phyloP scores from a whole-genome alignment of 108 stramenopile genomes.

The Pseudonitzschia pungens region DNA sequence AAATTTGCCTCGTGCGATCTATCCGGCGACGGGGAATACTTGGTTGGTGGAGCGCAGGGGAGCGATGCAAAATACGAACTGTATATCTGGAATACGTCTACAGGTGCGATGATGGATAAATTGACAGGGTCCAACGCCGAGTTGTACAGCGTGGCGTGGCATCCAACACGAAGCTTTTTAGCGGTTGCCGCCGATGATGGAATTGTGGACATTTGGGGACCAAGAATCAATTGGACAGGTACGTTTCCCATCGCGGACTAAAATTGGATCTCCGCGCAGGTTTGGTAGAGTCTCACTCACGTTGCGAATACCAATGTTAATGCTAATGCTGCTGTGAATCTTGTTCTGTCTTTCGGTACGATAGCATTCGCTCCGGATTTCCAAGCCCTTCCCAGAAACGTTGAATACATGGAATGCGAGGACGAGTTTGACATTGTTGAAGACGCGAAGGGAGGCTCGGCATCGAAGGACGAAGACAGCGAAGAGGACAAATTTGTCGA shows the following conservation, averaged over 20 bases:
- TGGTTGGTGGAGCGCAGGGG: conserved; percentile 72
- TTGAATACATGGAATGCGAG: conserved; percentile 73
- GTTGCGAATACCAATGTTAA: background rate
- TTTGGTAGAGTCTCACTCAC: background rate
- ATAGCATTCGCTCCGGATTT: conserved; percentile 82
- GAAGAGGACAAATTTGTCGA: conserved; percentile 49
- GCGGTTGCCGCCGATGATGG: conserved; percentile 82
- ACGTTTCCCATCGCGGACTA: background rate
- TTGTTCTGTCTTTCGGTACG: background rate
- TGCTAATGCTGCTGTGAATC: too few relatives aligned
- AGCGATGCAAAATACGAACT: conserved; percentile 57
- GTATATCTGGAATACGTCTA: conserved; percentile 73
- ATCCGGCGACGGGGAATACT: conserved; percentile 76
- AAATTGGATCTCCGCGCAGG: background rate
- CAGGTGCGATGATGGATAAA: conserved; percentile 77
- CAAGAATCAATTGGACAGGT: conserved; percentile 65
- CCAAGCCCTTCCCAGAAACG: conserved; percentile 73
- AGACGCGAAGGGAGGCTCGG: conserved; percentile 3
- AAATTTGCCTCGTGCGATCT: conserved; percentile 73
- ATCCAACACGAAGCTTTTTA: conserved; percentile 80
- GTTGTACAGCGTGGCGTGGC: conserved; percentile 67
- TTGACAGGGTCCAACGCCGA: conserved; percentile 62
- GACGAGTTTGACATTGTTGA: conserved; percentile 78
- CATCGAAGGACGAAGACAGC: conserved; percentile 33
- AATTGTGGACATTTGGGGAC: conserved; percentile 78